Evolutionary conservation across 495 filamentous ascomycete genomes (phyloP).

Genomic region (Umbilicaria muhlenbergii): DNA sequence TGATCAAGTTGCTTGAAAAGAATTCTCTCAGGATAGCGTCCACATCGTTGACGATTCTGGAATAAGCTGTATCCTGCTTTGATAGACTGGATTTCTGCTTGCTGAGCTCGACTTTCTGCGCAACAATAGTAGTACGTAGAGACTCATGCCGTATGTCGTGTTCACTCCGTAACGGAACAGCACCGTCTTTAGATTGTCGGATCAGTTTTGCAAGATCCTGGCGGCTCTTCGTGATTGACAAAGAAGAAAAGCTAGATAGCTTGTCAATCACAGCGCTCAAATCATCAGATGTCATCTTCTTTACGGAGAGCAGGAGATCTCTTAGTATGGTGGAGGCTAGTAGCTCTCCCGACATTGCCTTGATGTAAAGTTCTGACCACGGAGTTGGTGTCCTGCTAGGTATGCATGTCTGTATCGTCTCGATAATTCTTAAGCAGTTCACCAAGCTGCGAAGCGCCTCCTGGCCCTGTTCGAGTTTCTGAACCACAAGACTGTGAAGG

Average conservation of each 20-base stretch:
- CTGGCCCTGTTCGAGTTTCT: conserved; percentile 21
- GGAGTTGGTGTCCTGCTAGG: conserved; percentile 21
- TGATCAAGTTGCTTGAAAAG: conserved; percentile 35
- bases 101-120: conserved; percentile 74
- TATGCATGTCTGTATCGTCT: conserved; percentile 25
- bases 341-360: conserved; percentile 41
- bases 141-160: conserved; percentile 56
- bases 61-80: conserved; percentile 60
- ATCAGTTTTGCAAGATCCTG: background rate
- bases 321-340: conserved; percentile 31
- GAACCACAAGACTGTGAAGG: conserved; percentile 22
- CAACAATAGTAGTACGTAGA: conserved; percentile 69
- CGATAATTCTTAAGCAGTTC: conserved; percentile 28
- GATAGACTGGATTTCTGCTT: conserved; percentile 62
- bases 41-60: conserved; percentile 54
- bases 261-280: conserved; percentile 13
- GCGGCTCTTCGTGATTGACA: background rate
- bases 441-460: conserved; percentile 30
- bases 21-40: conserved; percentile 35
- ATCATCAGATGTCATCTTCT: conserved; percentile 30
- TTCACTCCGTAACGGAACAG: conserved; percentile 47
- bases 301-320: conserved; percentile 35
- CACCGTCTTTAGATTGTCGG: conserved; percentile 1
- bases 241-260: background rate
- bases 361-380: conserved; percentile 38